Conservation (phyloP, 257 asterid species). For the Hygrophila difformis region DNA sequence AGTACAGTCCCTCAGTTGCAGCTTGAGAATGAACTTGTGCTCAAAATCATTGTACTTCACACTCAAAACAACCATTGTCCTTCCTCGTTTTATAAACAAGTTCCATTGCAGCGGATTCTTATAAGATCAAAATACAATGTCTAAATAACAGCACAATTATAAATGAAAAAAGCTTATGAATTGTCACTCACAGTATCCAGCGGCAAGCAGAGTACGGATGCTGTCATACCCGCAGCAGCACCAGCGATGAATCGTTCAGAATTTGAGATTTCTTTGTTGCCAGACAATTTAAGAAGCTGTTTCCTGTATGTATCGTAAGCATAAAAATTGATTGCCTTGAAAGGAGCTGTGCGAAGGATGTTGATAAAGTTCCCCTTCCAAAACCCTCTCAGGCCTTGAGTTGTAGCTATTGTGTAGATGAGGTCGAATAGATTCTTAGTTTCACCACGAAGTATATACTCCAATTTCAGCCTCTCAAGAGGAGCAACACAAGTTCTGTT, state of each 20-base stretch:
- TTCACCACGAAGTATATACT: constrained; percentile 88
- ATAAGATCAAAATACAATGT: not conserved
- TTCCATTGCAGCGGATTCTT: constrained; percentile 1
- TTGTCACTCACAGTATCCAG: constrained; percentile 74
- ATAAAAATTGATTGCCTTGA: constrained; percentile 88
- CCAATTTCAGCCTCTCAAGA: constrained; percentile 92
- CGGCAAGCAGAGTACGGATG: constrained; percentile 93
- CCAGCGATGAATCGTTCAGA: constrained; percentile 83
- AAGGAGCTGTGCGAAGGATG: constrained; percentile 94
- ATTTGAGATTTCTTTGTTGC: constrained; percentile 74
- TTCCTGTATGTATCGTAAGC: constrained; percentile 89
- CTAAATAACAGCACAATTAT: not conserved
- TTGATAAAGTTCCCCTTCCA: constrained; percentile 97
- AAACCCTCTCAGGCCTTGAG: constrained; percentile 92
- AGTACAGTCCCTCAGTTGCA: too few species aligned
- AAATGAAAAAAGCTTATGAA: constrained; percentile 6
- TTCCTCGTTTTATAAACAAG: constrained; percentile 2
- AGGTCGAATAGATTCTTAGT: constrained; percentile 54
- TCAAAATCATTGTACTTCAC: not conserved
- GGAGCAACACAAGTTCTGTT: constrained; percentile 94
- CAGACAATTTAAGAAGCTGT: constrained; percentile 63
- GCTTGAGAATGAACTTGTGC: not conserved
- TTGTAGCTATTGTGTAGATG: constrained; percentile 59
- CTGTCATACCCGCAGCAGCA: constrained; percentile 99
- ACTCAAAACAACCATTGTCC: not conserved